Evolutionary conservation across 139 green algal genomes (phyloP), one percentile per base, ranked within the genome.

Genomic region (Chlorella sp.): DNA sequence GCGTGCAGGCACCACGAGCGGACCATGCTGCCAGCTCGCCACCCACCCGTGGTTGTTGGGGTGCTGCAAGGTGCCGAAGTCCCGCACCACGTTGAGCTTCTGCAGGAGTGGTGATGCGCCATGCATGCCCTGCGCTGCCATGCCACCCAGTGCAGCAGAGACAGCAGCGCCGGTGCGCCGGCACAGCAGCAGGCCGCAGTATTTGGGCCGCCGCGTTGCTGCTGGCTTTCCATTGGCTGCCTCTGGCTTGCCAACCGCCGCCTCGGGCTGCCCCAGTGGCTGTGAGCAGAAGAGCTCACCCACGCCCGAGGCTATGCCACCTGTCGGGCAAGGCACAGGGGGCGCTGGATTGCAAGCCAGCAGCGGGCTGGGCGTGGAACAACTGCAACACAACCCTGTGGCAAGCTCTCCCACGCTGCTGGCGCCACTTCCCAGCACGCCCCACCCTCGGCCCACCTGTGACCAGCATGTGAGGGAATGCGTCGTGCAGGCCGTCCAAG

Each of bases 231-330:
- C 20, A 23, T 36, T 55, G 7, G 18, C 34, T n/a, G 34, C 28
- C 63, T 32, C 69, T 30, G 72, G 36, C 13, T 2, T 39, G 1
- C 39, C 39, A 3, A 23, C 39, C 9, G 39, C 38, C 28, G 16
- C 30, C 9, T 16, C 47, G 7, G 47, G 71, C 55, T 13, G 55
- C 34, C 16, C 21, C 55, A 70, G 23, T 13, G 74, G 74, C 30
- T 68, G 55, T 30, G 74, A 81, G 74, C 51, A 81, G 55, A 81
- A 81, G 11, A 81, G 55, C 26, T 69, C 41, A 21, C 41, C 34
- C 34, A 26, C 23, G 3, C 74, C 74, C 0, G 74, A 81, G 12
- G 74, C 68, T 20, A 81, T 70, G 55, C 74, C 74, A 34, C 74
- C 74, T 81, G 74, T n/a, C 51, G 63, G 28, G 28, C 15, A 18